These are phyloP conservation scores for Narthecium ossifragum DNA, from an alignment of 106 monocot species.

Conservation along the genomic window DNA sequence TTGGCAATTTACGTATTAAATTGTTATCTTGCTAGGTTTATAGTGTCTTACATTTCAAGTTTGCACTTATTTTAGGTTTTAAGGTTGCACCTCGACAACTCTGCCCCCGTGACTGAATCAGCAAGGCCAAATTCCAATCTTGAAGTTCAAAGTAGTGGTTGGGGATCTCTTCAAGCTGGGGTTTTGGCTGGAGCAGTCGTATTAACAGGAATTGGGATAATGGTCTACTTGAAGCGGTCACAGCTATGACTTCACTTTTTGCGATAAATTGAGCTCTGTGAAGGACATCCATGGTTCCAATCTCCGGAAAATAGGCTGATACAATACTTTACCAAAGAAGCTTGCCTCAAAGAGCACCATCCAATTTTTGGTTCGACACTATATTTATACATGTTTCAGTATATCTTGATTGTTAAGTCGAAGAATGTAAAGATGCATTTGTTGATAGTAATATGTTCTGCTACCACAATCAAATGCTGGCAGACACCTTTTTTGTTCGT, in stretches of 20 bases:
- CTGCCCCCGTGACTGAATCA: conserved; percentile 7
- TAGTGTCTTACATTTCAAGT: not conserved
- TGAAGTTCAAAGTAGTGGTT: conserved; percentile 15
- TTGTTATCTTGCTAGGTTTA: too few species aligned
- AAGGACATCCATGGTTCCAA: not conserved
- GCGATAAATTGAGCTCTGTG: not conserved
- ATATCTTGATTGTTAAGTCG: too few species aligned
- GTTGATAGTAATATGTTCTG: too few species aligned
- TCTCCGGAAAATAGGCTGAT: not conserved
- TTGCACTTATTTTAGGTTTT: conserved; percentile 39
- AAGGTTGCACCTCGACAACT: conserved; percentile 48
- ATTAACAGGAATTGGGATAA: conserved; percentile 35
- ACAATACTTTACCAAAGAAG: not conserved
- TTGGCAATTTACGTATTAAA: too few species aligned
- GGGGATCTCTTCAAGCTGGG: conserved; percentile 23
- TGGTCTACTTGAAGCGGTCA: conserved; percentile 23
- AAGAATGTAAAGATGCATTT: too few species aligned
- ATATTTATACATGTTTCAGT: too few species aligned
- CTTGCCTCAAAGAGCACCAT: not conserved
- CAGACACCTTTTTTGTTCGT: too few species aligned
- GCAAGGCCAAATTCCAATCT: conserved; percentile 12
- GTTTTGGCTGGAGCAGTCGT: conserved; percentile 31
- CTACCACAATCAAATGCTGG: not conserved
- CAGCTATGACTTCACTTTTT: not conserved
- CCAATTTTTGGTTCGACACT: too few species aligned